Evolutionary conservation across 2,329 filamentous ascomycete genomes (phyloP).

Genomic region (Capronia americana): DNA sequence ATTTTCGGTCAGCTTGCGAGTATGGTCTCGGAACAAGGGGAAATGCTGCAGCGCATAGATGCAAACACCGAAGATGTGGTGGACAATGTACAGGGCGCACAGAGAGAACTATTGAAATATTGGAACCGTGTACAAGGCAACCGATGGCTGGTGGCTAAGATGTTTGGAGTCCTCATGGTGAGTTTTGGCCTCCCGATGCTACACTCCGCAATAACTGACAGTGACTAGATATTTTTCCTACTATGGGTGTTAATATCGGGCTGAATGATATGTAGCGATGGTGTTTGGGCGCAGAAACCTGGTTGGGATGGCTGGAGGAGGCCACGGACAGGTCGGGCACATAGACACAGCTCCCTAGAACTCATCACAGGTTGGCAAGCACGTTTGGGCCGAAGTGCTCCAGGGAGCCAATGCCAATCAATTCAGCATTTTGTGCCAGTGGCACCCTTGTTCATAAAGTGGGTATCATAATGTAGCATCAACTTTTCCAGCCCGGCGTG

Average conservation of each 20-base stretch:
- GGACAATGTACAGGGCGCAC: constrained; percentile 96
- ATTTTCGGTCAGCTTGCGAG: constrained; percentile 94
- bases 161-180: constrained; percentile 81
- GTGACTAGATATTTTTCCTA: constrained; percentile 75
- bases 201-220: constrained; percentile 10
- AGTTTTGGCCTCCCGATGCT: constrained; percentile 27
- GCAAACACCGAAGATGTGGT: constrained; percentile 98
- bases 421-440: constrained; percentile 1
- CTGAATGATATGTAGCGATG: constrained; percentile 21
- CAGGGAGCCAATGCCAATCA: constrained; percentile 6
- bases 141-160: constrained; percentile 88
- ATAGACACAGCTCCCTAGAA: constrained; percentile 1
- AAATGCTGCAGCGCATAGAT: constrained; percentile 90
- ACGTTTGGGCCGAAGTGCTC: background rate
- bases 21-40: constrained; percentile 97
- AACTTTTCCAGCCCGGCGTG: constrained; percentile 29
- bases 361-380: background rate
- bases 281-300: constrained; percentile 2
- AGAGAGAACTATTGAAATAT: constrained; percentile 94
- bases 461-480: constrained; percentile 33
- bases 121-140: constrained; percentile 95
- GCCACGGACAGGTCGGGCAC: background rate
- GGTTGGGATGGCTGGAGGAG: background rate
- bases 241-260: constrained; percentile 70
- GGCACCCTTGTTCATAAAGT: constrained; percentile 20